Base-by-base conservation (phyloP, 108 stramenopile genomes). In the Cylindrotheca closterium region DNA sequence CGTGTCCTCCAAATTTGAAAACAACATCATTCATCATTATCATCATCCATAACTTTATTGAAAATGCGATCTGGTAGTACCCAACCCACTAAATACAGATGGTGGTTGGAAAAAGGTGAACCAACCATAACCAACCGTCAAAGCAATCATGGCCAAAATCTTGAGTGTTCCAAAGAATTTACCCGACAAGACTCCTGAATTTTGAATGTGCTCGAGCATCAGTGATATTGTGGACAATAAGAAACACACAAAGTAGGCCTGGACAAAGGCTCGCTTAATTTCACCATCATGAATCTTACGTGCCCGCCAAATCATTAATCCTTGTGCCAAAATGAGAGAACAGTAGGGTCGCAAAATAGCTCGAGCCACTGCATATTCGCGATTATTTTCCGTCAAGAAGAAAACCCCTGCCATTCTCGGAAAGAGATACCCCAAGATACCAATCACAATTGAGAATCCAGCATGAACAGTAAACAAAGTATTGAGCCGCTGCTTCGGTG, bases 71-170 rank as follows among this genome's bases (percentile, higher is more conserved):
- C 37, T 42, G 37, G 37, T 42, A 15, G 37, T 42, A 42, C 42
- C 63, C 25, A 67, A 46, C 1, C 68, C 68, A 25, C 37, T 32
- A 55, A 78, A 82, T 0, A 82, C 81, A 29, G 74, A 50, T 0
- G 81, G 81, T 17, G 81, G 81, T 51, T 82, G 81, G 24, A 78
- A 78, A 55, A 82, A 82, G 31, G 77, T 78, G 31, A 82, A 82
- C 81, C 81, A 82, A 12, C 74, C 81, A 58, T 82, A 82, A 7
- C 81, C 81, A 4, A 46, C 60, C 12, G 81, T 82, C 51, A 82
- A 71, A 32, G 69, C 68, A n/a, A 74, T 71, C 81, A 82, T 78
- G 0, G 56, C 63, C 29, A 75, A n/a, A 30, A 82, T 78, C 51
- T 82, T 75, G 34, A 75, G 29, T 7, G 67, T 65, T 15, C 81